These are phyloP conservation scores for Neurospora cerealis DNA, from an alignment of 495 filamentous ascomycete species.

Conservation along the genomic window DNA sequence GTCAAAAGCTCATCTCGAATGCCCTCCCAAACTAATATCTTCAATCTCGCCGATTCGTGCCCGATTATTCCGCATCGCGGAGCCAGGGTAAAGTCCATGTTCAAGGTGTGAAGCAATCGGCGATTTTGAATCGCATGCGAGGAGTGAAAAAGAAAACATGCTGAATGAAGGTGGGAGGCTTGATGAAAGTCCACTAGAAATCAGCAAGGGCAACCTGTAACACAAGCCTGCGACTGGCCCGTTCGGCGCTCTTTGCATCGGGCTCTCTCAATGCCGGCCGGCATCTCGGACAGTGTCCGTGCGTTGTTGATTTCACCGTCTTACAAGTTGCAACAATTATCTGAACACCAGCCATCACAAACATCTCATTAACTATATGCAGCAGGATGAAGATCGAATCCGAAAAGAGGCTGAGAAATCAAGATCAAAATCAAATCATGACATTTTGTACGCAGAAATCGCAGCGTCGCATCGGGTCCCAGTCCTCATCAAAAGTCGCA, in stretches of 20 bases:
- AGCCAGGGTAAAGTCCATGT: not conserved
- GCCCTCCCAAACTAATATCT: not conserved
- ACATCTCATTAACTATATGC: not conserved
- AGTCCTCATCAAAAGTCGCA: not conserved
- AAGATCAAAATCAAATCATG: not conserved
- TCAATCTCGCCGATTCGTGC: not conserved
- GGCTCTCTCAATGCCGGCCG: not conserved
- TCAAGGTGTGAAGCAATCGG: not conserved
- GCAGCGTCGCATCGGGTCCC: not conserved
- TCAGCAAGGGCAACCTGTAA: not conserved
- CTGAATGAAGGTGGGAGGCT: not conserved
- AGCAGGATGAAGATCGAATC: not conserved
- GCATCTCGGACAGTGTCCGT: not conserved
- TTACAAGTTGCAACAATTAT: not conserved
- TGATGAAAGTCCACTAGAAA: not conserved
- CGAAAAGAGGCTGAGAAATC: not conserved
- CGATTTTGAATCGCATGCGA: not conserved
- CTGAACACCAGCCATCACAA: not conserved
- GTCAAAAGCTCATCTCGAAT: not conserved
- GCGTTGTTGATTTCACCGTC: not conserved
- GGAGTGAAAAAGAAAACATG: not conserved
- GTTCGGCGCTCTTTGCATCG: not conserved
- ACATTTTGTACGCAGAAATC: not conserved
- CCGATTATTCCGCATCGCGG: not conserved
- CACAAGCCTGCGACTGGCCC: not conserved